Conservation (phyloP, 2,329 filamentous ascomycete genomes). For the Amesomyces nigricolor region DNA sequence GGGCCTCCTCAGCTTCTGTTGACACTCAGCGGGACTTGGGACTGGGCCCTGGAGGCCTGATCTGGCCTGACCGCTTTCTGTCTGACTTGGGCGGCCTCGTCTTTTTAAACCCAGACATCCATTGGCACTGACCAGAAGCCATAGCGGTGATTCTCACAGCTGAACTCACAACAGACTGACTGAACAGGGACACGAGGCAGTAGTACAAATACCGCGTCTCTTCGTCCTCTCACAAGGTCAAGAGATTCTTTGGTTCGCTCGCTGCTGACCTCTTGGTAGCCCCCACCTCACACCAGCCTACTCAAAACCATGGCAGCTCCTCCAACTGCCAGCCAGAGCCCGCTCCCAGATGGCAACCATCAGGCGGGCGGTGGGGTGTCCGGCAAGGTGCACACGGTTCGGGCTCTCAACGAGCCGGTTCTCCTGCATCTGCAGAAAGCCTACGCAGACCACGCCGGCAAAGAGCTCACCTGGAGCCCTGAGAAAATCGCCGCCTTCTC, state of each 20-base stretch:
- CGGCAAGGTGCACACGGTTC: slow-evolving; percentile 37
- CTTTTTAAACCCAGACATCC: too few relatives aligned
- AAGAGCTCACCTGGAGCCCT: slow-evolving; percentile 40
- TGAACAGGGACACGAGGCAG: neutral
- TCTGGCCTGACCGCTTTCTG: too few relatives aligned
- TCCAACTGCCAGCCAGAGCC: neutral
- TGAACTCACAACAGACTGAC: too few relatives aligned
- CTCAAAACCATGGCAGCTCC: slow-evolving; percentile 10
- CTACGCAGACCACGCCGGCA: slow-evolving; percentile 41
- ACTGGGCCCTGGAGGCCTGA: too few relatives aligned
- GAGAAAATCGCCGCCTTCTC: slow-evolving; percentile 44
- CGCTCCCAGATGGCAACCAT: slow-evolving; percentile 30
- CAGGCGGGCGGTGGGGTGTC: slow-evolving; percentile 47
- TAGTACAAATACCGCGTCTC: neutral
- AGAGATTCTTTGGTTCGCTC: neutral
- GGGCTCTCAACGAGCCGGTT: slow-evolving; percentile 37
- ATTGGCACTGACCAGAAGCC: too few relatives aligned
- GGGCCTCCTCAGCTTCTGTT: too few relatives aligned
- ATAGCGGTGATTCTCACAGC: too few relatives aligned
- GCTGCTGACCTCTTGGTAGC: neutral
- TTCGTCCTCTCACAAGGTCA: neutral
- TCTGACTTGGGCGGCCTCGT: too few relatives aligned
- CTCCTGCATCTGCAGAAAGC: slow-evolving; percentile 42
- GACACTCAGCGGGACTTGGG: too few relatives aligned
- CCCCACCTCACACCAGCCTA: neutral